These are phyloP conservation scores for Thielaviopsis musarum DNA, from an alignment of 2,329 filamentous ascomycete genomes.

Conservation along the genomic window DNA sequence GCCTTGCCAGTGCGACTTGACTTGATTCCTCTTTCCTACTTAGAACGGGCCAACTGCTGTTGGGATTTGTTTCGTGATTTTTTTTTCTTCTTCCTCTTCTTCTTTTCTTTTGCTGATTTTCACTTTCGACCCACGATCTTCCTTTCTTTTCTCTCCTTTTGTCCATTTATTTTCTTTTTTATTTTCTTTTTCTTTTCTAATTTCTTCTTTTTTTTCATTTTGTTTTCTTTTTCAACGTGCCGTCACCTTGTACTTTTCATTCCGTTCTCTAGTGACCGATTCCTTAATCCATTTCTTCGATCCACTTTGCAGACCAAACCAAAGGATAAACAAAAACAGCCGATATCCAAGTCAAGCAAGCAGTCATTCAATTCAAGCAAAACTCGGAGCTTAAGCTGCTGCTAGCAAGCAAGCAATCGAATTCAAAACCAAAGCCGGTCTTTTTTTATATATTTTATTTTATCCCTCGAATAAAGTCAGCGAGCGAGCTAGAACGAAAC, in stretches of 20 bases:
- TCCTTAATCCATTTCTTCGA: neutral
- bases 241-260: no score
- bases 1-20: neutral
- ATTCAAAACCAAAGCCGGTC: neutral
- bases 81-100: neutral
- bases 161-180: neutral
- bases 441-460: neutral
- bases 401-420: neutral
- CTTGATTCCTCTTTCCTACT: neutral
- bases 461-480: neutral
- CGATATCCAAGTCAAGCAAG: neutral
- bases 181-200: neutral
- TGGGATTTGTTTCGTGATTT: neutral
- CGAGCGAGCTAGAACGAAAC: no score
- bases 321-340: neutral
- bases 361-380: neutral
- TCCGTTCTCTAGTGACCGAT: neutral
- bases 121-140: neutral
- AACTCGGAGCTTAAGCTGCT: neutral
- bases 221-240: neutral
- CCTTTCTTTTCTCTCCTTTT: neutral
- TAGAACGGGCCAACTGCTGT: neutral
- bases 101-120: neutral
- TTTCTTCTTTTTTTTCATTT: neutral
- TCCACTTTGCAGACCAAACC: neutral